A percentile compares a stretch with the other conserved stretches of the same genome.
Evolutionary conservation across 78 protist species (phyloP).

Genomic region (Dictyostelium intermedium): DNA sequence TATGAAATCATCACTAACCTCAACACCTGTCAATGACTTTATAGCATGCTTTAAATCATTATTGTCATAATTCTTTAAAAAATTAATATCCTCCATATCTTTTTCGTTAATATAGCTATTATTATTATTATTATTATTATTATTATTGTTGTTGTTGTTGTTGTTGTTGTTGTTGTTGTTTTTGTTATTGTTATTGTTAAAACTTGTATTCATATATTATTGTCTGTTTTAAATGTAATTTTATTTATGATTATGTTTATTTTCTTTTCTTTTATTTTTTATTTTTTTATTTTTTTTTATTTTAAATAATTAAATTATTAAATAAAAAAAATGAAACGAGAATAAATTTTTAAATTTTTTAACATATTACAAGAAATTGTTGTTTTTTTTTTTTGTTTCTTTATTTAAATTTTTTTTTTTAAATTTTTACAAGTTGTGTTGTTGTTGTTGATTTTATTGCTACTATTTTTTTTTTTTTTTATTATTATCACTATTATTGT

Average conservation of each 20-base stretch:
- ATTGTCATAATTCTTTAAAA: slow-evolving; percentile 17
- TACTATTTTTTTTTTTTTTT: not conserved
- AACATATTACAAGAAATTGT: not conserved
- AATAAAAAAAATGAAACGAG: not conserved
- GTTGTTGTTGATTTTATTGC: not conserved
- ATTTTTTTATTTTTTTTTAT: not conserved
- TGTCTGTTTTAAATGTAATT: not conserved
- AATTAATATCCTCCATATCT: not conserved
- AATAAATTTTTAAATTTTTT: not conserved
- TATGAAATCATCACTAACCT: slow-evolving; percentile 71
- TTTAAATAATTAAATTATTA: not conserved
- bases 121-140: not conserved
- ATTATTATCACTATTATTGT: not conserved
- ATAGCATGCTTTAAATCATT: slow-evolving; percentile 63
- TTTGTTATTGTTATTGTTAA: too few relatives aligned
- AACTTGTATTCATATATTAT: too few relatives aligned
- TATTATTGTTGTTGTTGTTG: not conserved
- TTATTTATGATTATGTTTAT: not conserved
- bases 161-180: not conserved
- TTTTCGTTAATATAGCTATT: too few relatives aligned
- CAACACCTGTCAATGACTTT: slow-evolving; percentile 59
- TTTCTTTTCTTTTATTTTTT: not conserved
- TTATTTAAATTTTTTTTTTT: not conserved
- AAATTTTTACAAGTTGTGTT: not conserved
- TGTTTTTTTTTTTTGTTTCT: not conserved